These are phyloP conservation scores for Casuarina glauca DNA, from an alignment of 306 rosid species.

Conservation along the genomic window DNA sequence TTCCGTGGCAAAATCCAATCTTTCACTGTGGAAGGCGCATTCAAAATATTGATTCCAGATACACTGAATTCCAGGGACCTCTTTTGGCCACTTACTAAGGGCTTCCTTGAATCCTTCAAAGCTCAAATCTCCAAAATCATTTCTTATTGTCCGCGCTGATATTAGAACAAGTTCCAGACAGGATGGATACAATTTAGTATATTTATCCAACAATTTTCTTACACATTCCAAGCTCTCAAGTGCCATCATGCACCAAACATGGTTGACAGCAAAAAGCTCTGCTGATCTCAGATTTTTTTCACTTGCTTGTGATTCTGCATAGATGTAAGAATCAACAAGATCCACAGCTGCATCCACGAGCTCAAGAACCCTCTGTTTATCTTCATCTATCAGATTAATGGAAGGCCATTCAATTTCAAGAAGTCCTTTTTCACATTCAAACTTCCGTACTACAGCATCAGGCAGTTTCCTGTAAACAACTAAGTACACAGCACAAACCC, in stretches of 20 bases:
- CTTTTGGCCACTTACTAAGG: constrained; percentile 69
- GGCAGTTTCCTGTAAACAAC: constrained; percentile 92
- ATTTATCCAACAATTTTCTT: constrained; percentile 63
- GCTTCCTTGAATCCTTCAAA: constrained; percentile 72
- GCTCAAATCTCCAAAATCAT: constrained; percentile 35
- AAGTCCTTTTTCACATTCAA: constrained; percentile 84
- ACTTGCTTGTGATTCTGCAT: constrained; percentile 50
- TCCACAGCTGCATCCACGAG: constrained; percentile 64
- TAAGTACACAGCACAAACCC: constrained; percentile 90
- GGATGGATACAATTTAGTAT: constrained; percentile 62
- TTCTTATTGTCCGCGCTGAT: constrained; percentile 46
- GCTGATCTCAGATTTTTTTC: constrained; percentile 51
- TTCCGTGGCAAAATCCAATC: constrained; percentile 56
- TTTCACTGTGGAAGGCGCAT: constrained; percentile 53
- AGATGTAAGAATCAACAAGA: constrained; percentile 48
- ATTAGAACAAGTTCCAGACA: constrained; percentile 72
- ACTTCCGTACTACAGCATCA: constrained; percentile 64
- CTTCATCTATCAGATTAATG: constrained; percentile 49
- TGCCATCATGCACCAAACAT: constrained; percentile 72
- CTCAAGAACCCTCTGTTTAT: constrained; percentile 62
- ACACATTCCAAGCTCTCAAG: constrained; percentile 52
- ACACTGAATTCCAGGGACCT: constrained; percentile 79
- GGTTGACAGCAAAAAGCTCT: constrained; percentile 77
- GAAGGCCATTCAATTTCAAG: constrained; percentile 76
- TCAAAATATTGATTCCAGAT: constrained; percentile 91